phyloP scores from a whole-genome alignment of 192 early-diverging fungal species.

The Podila epicladia region DNA sequence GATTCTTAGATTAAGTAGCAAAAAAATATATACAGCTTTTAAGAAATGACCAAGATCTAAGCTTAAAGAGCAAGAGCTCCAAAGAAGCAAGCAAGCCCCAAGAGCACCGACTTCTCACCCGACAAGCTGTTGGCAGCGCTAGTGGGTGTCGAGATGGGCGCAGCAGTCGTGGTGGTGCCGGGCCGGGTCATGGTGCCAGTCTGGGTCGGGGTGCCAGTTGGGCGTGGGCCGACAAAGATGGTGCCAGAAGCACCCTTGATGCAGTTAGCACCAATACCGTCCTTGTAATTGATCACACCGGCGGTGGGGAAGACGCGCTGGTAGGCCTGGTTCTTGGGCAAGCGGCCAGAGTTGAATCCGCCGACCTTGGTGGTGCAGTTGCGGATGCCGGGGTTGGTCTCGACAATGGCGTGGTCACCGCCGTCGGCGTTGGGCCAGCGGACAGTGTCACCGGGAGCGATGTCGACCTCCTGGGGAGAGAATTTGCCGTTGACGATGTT shows the following conservation, averaged over 20 bases:
- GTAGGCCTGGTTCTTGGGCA: constrained; percentile 11
- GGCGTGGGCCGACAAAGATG: constrained; percentile 1
- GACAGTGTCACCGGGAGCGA: constrained; percentile 25
- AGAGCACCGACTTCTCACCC: constrained; percentile 13
- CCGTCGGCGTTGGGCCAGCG: constrained; percentile 28
- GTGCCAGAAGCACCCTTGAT: constrained; percentile 11
- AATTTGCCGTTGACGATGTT: constrained; percentile 17
- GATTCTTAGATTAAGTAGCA: too few relatives aligned
- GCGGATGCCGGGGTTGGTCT: constrained; percentile 12
- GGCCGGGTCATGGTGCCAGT: not conserved
- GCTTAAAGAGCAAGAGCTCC: constrained; percentile 26
- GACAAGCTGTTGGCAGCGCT: constrained; percentile 3
- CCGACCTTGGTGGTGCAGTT: constrained; percentile 14
- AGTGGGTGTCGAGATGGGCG: constrained; percentile 14
- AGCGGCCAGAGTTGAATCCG: constrained; percentile 23
- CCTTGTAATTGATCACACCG: constrained; percentile 17
- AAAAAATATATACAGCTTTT: not conserved
- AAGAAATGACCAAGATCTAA: too few relatives aligned
- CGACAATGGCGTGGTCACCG: constrained; percentile 20
- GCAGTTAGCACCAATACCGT: constrained; percentile 19
- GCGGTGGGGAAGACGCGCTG: constrained; percentile 10
- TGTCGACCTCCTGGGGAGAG: constrained; percentile 22
- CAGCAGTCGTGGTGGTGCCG: constrained; percentile 3
- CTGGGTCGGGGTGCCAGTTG: not conserved
- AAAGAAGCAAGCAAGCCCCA: constrained; percentile 22